phyloP scores from a whole-genome alignment of 225 moss, liverwort and hornwort species.

The Climacium dendroides region DNA sequence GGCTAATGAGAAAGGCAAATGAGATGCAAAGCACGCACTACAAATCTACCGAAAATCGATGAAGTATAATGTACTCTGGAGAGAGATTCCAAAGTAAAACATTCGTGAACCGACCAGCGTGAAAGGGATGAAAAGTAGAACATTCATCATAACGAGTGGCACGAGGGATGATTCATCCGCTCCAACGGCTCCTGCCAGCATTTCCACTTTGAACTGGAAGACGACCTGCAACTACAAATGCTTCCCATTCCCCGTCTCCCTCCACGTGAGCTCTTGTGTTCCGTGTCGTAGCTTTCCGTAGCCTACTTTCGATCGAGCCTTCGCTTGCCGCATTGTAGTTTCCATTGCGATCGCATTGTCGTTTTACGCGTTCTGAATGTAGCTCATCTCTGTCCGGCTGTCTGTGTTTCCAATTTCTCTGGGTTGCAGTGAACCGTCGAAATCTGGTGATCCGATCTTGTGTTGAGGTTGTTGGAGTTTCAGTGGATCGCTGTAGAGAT shows the following conservation, averaged over 20 bases:
- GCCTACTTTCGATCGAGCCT: not conserved
- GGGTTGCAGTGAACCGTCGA: not conserved
- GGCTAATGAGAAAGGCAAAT: not conserved
- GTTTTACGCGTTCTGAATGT: not conserved
- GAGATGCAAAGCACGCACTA: rapidly evolving
- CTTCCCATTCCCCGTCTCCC: not conserved
- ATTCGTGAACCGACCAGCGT: not conserved
- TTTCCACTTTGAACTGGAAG: not conserved
- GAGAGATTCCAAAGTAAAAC: not conserved
- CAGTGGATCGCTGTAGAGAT: not conserved
- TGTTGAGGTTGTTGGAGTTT: not conserved
- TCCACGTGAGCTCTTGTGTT: not conserved
- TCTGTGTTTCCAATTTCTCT: not conserved
- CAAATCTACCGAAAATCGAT: not conserved
- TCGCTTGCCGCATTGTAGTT: not conserved
- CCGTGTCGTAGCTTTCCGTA: too few species aligned
- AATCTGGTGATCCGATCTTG: not conserved
- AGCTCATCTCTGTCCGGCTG: not conserved
- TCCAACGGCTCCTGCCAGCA: slow-evolving; percentile 3
- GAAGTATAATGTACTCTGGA: not conserved
- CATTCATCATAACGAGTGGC: not conserved
- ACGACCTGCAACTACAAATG: not conserved
- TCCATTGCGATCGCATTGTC: not conserved
- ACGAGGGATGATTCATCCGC: not conserved
- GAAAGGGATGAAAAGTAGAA: not conserved